Conservation (phyloP, 2,329 filamentous ascomycete species). For the Neopestalotiopsis sp. region DNA sequence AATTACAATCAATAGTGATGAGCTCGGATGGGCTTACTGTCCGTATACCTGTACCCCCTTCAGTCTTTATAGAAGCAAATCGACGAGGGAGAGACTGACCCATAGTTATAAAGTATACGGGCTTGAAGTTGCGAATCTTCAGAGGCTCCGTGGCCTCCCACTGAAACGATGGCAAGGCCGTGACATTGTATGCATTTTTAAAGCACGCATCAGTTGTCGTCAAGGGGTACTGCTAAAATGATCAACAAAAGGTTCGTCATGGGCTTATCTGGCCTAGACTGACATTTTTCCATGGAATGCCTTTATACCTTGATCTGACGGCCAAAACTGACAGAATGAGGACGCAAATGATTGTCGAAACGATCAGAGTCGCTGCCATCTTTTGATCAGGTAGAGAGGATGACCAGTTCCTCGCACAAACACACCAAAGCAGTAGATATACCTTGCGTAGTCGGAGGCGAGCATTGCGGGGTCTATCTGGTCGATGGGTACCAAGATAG, state of each 20-base stretch:
- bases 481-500: background rate
- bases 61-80: background rate
- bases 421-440: background rate
- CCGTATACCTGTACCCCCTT: constrained; percentile 43
- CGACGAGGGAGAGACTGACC: constrained; percentile 38
- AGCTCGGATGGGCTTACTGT: constrained; percentile 51
- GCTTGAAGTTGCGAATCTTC: constrained; percentile 54
- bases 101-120: constrained; percentile 60
- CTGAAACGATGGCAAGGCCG: constrained; percentile 27
- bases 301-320: background rate
- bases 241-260: background rate
- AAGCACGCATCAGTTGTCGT: background rate
- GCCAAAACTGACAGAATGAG: background rate
- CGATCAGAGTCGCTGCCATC: background rate
- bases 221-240: background rate
- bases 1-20: constrained; percentile 57
- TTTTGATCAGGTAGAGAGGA: background rate
- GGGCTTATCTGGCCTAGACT: background rate
- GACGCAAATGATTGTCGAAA: background rate
- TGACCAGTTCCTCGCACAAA: background rate
- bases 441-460: background rate
- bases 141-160: constrained; percentile 44
- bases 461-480: background rate
- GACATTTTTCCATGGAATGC: background rate
- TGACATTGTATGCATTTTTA: background rate